phyloP scores from a whole-genome alignment of 2,329 filamentous ascomycete species.

The Neonectria coccinea region DNA sequence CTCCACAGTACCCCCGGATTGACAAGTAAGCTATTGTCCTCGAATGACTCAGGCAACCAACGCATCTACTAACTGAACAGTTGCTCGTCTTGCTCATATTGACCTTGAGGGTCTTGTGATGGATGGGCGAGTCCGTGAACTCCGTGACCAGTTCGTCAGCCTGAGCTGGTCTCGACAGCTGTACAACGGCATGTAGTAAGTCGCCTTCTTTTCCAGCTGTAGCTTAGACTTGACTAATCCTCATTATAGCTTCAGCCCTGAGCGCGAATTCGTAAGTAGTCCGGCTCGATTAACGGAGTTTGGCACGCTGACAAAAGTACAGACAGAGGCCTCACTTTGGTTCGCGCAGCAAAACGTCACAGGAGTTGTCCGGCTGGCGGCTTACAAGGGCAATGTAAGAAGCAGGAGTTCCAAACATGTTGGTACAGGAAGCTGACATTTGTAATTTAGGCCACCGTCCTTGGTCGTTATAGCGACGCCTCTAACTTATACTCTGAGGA shows the following conservation, averaged over 20 bases:
- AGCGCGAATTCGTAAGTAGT: constrained; percentile 56
- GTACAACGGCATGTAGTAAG: constrained; percentile 62
- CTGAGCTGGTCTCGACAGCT: constrained; percentile 53
- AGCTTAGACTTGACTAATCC: background rate
- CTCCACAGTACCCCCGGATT: background rate
- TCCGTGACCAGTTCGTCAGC: constrained; percentile 59
- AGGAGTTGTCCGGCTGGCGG: constrained; percentile 52
- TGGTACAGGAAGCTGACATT: background rate
- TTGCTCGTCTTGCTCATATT: constrained; percentile 47
- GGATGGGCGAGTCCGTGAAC: constrained; percentile 63
- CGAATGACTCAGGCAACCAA: background rate
- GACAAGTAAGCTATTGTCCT: background rate
- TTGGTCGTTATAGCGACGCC: constrained; percentile 53
- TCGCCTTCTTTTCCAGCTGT: constrained; percentile 47
- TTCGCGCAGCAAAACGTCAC: constrained; percentile 63
- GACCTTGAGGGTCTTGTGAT: constrained; percentile 68
- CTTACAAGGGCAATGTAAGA: constrained; percentile 42
- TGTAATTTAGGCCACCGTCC: constrained; percentile 40
- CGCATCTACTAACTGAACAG: background rate
- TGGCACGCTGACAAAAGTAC: background rate
- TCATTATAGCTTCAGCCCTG: constrained; percentile 53
- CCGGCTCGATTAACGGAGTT: background rate
- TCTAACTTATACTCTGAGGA: constrained; percentile 61
- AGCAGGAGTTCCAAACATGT: background rate
- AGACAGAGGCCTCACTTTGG: constrained; percentile 68